A percentile compares a stretch with the other conserved stretches of the same genome.
phyloP scores from a whole-genome alignment of 805 yeast genomes.

The Tetrapisispora nanseiensis region DNA sequence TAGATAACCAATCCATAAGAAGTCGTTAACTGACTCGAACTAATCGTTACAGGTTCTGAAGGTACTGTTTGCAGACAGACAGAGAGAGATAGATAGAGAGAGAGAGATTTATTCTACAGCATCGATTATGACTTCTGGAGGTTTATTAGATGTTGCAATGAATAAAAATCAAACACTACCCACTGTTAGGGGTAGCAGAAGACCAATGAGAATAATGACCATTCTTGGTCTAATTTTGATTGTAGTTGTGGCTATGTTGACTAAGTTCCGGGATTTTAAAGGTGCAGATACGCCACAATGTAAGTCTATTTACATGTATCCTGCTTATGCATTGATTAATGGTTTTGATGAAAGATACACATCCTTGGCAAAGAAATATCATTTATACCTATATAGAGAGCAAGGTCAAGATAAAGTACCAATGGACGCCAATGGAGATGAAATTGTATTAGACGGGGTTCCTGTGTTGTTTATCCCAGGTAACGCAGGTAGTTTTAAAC shows the following conservation, averaged over 20 bases:
- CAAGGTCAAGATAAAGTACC: constrained; percentile 60
- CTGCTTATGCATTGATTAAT: constrained; percentile 65
- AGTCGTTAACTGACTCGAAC: too few relatives aligned
- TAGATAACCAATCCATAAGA: too few relatives aligned
- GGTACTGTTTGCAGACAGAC: too few relatives aligned
- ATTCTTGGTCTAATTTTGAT: not conserved
- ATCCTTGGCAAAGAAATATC: constrained; percentile 49
- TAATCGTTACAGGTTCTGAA: too few relatives aligned
- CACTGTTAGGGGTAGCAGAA: not conserved
- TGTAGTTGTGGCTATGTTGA: not conserved
- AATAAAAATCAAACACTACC: not conserved
- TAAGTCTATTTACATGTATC: constrained; percentile 66
- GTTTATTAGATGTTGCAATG: not conserved
- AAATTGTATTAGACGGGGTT: constrained; percentile 47
- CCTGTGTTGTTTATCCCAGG: constrained; percentile 96
- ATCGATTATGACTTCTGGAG: not conserved
- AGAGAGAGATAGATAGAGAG: not conserved
- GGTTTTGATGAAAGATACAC: constrained; percentile 73
- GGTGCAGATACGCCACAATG: constrained; percentile 51
- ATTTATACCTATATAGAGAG: constrained; percentile 79
- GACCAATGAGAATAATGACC: not conserved
- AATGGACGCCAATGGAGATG: constrained; percentile 24
- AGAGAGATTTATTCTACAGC: too few relatives aligned
- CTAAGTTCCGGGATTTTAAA: constrained; percentile 12
- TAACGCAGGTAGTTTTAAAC: constrained; percentile 89